Conservation (phyloP, 257 asterid species). For the Solanum piurae region DNA sequence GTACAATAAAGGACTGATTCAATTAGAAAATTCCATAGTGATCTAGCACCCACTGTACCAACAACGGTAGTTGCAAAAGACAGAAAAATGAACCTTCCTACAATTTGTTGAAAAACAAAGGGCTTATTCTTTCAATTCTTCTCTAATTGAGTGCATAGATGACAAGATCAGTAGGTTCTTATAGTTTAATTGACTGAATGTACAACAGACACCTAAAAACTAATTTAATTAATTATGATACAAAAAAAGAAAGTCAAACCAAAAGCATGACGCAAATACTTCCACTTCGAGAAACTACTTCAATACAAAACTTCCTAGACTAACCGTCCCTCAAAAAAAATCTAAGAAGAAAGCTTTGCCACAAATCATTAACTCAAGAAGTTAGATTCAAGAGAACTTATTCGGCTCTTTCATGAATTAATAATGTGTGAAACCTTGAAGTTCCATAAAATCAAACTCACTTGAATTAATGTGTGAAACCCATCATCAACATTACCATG, state of each 20-base stretch:
- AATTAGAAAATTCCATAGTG: background rate
- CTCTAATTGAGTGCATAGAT: background rate
- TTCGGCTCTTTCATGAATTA: background rate
- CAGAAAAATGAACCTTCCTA: background rate
- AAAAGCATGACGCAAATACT: background rate
- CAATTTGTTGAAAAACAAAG: background rate
- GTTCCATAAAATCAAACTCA: background rate
- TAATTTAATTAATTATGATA: background rate
- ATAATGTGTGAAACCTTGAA: background rate
- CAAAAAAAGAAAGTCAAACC: background rate
- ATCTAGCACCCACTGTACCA: background rate
- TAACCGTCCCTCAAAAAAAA: background rate
- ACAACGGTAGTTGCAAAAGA: background rate
- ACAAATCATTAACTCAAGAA: background rate
- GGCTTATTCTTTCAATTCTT: background rate
- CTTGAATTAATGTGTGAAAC: background rate
- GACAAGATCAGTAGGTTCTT: background rate
- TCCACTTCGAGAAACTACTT: background rate
- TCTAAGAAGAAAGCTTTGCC: background rate
- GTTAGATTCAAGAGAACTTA: background rate
- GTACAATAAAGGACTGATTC: background rate
- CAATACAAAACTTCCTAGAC: background rate
- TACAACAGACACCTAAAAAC: background rate
- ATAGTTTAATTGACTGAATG: background rate
- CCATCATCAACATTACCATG: background rate